These are phyloP conservation scores for Solanum hybrid DNA, from an alignment of 305 asterid genomes.

Conservation along the genomic window DNA sequence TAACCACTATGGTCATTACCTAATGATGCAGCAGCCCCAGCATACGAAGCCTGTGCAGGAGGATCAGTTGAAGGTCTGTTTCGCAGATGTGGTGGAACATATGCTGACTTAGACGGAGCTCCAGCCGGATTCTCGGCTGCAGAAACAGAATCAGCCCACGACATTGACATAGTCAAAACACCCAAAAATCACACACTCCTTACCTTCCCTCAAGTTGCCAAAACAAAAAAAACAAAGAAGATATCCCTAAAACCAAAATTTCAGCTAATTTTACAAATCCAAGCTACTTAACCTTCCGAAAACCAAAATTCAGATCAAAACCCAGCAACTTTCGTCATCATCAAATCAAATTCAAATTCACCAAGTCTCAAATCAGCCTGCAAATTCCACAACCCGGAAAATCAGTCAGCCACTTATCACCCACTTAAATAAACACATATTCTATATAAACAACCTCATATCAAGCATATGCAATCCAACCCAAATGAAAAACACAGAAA, in stretches of 20 bases:
- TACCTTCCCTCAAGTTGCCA: slow-evolving; percentile 12
- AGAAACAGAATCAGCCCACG: slow-evolving; percentile 79
- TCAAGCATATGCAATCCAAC: neutral
- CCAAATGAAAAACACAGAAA: neutral
- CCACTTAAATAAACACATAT: neutral
- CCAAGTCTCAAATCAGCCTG: slow-evolving; percentile 3
- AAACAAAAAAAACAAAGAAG: neutral
- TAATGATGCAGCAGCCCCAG: slow-evolving; percentile 19
- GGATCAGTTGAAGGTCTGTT: slow-evolving; percentile 50
- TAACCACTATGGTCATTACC: slow-evolving; percentile 44
- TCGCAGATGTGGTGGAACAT: slow-evolving; percentile 89
- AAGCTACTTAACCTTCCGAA: neutral
- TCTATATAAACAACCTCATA: neutral
- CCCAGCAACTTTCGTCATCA: slow-evolving; percentile 23
- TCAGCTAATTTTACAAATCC: slow-evolving; percentile 3
- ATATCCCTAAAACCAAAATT: neutral
- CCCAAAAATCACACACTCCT: slow-evolving; percentile 17
- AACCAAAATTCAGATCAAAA: slow-evolving; percentile 20
- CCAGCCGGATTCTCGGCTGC: slow-evolving; percentile 42
- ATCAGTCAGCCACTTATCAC: slow-evolving; percentile 10
- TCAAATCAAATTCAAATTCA: slow-evolving; percentile 20
- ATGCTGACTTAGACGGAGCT: slow-evolving; percentile 30
- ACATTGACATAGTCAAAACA: slow-evolving; percentile 63
- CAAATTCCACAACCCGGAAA: neutral
- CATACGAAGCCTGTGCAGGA: slow-evolving; percentile 40